Conservation (phyloP, 2,329 filamentous ascomycete species). For the Sporothrix pallida region DNA sequence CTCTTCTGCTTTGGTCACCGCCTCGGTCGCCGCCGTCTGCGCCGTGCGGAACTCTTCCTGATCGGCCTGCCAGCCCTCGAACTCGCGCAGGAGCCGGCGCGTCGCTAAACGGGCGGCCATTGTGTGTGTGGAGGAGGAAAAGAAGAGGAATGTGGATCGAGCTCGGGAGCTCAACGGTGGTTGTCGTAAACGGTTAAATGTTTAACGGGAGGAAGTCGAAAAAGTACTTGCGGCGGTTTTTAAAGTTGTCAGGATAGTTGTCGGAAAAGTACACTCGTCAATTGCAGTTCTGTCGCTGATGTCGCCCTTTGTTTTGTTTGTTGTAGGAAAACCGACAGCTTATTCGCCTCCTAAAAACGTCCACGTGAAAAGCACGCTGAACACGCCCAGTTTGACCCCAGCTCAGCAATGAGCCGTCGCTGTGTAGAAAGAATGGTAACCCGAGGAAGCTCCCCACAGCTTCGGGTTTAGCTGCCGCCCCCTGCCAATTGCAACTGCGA, state of each 20-base stretch:
- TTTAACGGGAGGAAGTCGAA: neutral
- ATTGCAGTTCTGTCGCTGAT: neutral
- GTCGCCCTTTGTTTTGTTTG: slow-evolving; percentile 1
- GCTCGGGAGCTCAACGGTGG: neutral
- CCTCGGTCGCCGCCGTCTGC: neutral
- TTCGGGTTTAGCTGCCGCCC: neutral
- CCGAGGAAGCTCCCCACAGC: slow-evolving; percentile 16
- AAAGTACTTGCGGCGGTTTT: neutral
- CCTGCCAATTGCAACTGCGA: no score
- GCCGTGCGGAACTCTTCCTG: slow-evolving; percentile 42
- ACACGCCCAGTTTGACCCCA: neutral
- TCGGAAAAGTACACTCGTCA: neutral
- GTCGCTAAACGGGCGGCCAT: slow-evolving; percentile 55
- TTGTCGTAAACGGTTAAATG: neutral
- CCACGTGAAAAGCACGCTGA: slow-evolving; percentile 16
- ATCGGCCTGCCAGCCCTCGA: slow-evolving; percentile 60
- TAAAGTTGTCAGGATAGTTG: neutral
- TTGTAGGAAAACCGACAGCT: neutral
- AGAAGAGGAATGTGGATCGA: neutral
- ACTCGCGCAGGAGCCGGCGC: slow-evolving; percentile 64
- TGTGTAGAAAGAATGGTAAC: neutral
- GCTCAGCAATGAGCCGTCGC: neutral
- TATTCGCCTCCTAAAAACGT: slow-evolving; percentile 1
- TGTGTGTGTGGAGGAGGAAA: neutral
- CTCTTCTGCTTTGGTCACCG: slow-evolving; percentile 2